These are phyloP conservation scores for Candida oleophila DNA, from an alignment of 805 yeast species.

Conservation along the genomic window DNA sequence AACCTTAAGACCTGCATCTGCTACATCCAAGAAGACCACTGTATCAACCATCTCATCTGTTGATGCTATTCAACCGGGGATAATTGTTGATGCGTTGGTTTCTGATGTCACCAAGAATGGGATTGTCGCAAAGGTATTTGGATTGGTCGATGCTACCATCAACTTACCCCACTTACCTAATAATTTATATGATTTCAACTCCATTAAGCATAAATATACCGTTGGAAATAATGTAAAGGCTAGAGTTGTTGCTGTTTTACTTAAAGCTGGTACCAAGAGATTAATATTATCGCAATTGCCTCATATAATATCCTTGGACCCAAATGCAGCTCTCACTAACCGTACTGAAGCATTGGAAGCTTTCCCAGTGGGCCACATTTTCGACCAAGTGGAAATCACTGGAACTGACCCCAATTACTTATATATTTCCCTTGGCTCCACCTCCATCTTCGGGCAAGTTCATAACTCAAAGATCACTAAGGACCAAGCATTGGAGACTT, in stretches of 20 bases:
- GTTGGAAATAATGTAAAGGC: conserved; percentile 67
- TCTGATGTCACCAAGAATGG: conserved; percentile 63
- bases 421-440: conserved; percentile 56
- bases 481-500: conserved; percentile 39
- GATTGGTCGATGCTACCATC: conserved; percentile 70
- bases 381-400: conserved; percentile 57
- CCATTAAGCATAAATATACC: conserved; percentile 60
- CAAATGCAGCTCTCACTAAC: conserved; percentile 11
- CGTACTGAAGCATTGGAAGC: conserved; percentile 46
- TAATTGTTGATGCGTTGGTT: conserved; percentile 69
- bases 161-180: conserved; percentile 57
- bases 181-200: conserved; percentile 44
- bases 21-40: conserved; percentile 45
- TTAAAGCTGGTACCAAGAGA: conserved; percentile 51
- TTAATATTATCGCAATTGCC: conserved; percentile 65
- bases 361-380: conserved; percentile 74
- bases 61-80: conserved; percentile 86
- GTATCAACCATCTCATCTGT: conserved; percentile 62
- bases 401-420: conserved; percentile 60
- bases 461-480: conserved; percentile 71
- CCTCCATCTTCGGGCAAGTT: conserved; percentile 61
- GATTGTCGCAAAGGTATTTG: conserved; percentile 67
- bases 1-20: conserved; percentile 47
- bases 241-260: conserved; percentile 63
- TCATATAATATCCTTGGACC: conserved; percentile 43